Evolutionary conservation across 495 filamentous ascomycete species (phyloP).

Genomic region (Hyaloscypha finlandica): DNA sequence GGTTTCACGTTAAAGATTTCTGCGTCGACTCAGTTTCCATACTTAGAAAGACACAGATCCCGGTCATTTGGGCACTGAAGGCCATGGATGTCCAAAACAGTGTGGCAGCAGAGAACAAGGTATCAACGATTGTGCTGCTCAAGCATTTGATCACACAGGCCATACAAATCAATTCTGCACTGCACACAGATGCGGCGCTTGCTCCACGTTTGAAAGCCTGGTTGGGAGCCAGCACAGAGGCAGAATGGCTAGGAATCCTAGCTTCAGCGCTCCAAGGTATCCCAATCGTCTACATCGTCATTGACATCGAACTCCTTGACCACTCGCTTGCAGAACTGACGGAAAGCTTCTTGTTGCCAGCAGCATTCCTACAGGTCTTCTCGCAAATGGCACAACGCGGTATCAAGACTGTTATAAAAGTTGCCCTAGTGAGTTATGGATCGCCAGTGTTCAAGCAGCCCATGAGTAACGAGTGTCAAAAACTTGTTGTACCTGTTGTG

Average conservation of each 20-base stretch:
- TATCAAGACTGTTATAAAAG: conserved; percentile 19
- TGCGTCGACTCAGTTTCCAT: not conserved
- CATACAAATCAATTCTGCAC: not conserved
- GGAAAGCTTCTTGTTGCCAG: conserved; percentile 16
- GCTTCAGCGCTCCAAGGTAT: conserved; percentile 25
- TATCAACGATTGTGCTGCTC: not conserved
- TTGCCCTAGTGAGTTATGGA: conserved; percentile 11
- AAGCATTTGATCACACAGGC: conserved; percentile 6
- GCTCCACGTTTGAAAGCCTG: conserved; percentile 9
- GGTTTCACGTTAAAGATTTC: not conserved
- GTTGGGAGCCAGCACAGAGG: conserved; percentile 11
- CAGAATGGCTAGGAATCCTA: conserved; percentile 17
- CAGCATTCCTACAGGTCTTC: conserved; percentile 17
- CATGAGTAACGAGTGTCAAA: conserved; percentile 1
- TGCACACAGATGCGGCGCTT: conserved; percentile 8
- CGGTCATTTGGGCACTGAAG: conserved; percentile 8
- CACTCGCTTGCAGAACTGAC: conserved; percentile 1
- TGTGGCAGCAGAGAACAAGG: not conserved
- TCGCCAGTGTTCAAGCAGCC: conserved; percentile 1
- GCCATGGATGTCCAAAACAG: not conserved
- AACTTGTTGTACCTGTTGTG: conserved; percentile 2
- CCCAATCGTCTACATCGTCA: conserved; percentile 24
- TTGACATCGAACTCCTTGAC: conserved; percentile 20
- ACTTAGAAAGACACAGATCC: not conserved
- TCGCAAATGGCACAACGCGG: conserved; percentile 10